Evolutionary conservation across 2,329 filamentous ascomycete species (phyloP).

Genomic region (Geosmithia flava): DNA sequence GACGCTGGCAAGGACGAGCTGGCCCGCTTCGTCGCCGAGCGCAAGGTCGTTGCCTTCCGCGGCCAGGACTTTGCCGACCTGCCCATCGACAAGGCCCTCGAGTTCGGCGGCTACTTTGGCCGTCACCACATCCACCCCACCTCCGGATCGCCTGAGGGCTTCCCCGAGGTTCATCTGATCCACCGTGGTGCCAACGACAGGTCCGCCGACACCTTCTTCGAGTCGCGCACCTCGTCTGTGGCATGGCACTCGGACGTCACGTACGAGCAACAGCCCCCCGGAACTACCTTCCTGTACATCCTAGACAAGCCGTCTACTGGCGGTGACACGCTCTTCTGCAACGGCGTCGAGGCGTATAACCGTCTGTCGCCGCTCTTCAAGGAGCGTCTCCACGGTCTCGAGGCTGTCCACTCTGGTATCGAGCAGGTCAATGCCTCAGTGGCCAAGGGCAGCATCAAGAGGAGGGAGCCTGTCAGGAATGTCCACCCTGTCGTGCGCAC

Average conservation of each 20-base stretch:
- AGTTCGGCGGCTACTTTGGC: slow-evolving; percentile 65
- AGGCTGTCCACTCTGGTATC: slow-evolving; percentile 68
- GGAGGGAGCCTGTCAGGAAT: slow-evolving; percentile 59
- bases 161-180: slow-evolving; percentile 67
- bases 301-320: slow-evolving; percentile 72
- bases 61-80: slow-evolving; percentile 62
- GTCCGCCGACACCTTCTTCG: slow-evolving; percentile 47
- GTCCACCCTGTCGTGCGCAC: slow-evolving; percentile 71
- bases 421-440: slow-evolving; percentile 66
- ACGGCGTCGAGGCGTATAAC: slow-evolving; percentile 70
- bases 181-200: slow-evolving; percentile 48
- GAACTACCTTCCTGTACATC: slow-evolving; percentile 80
- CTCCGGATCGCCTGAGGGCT: slow-evolving; percentile 59
- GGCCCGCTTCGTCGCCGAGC: slow-evolving; percentile 61
- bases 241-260: slow-evolving; percentile 86
- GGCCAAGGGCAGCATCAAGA: slow-evolving; percentile 55
- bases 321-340: slow-evolving; percentile 75
- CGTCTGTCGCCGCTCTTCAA: slow-evolving; percentile 69
- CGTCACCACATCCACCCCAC: slow-evolving; percentile 74
- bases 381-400: slow-evolving; percentile 67
- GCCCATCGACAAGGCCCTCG: slow-evolving; percentile 55
- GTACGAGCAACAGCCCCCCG: slow-evolving; percentile 79
- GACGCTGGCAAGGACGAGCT: slow-evolving; percentile 64
- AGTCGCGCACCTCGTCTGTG: slow-evolving; percentile 61
- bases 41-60: slow-evolving; percentile 69